Evolutionary conservation across 768 basidiomycete genomes (phyloP).

Genomic region (Rhizopogon rudus): DNA sequence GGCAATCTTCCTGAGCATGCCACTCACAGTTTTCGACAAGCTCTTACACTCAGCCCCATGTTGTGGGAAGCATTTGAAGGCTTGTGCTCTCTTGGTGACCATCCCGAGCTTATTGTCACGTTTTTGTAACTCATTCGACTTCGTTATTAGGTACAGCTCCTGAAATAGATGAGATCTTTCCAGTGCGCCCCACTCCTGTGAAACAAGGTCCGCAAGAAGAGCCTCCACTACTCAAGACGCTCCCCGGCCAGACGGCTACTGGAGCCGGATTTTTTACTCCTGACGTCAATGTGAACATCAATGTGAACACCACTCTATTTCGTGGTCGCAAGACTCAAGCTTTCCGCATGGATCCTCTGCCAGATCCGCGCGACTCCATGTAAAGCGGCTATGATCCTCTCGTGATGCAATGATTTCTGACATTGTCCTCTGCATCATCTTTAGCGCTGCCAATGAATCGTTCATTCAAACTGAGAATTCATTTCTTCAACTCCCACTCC

Average conservation of each 20-base stretch:
- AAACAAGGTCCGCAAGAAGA: slow-evolving; percentile 54
- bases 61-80: slow-evolving; percentile 94
- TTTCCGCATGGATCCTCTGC: slow-evolving; percentile 52
- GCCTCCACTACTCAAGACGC: slow-evolving; percentile 27
- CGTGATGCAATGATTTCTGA: not conserved
- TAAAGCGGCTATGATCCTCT: slow-evolving; percentile 26
- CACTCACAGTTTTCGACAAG: slow-evolving; percentile 62
- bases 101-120: slow-evolving; percentile 3
- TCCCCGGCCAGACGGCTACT: slow-evolving; percentile 49
- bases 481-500: slow-evolving; percentile 45
- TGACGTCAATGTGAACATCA: slow-evolving; percentile 51
- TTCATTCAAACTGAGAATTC: slow-evolving; percentile 53
- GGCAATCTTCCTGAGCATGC: slow-evolving; percentile 77
- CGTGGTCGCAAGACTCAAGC: slow-evolving; percentile 50
- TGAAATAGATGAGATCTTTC: slow-evolving; percentile 69
- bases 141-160: slow-evolving; percentile 54
- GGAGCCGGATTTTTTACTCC: slow-evolving; percentile 77
- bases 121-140: slow-evolving; percentile 10
- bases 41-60: slow-evolving; percentile 69
- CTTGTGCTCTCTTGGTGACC: slow-evolving; percentile 69
- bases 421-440: slow-evolving; percentile 4
- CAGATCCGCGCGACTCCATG: slow-evolving; percentile 60
- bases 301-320: slow-evolving; percentile 51
- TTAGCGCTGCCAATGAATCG: slow-evolving; percentile 54
- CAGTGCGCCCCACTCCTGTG: slow-evolving; percentile 52